Base-by-base conservation (phyloP, 192 early-diverging fungal species). In the Coemansia sp. region DNA sequence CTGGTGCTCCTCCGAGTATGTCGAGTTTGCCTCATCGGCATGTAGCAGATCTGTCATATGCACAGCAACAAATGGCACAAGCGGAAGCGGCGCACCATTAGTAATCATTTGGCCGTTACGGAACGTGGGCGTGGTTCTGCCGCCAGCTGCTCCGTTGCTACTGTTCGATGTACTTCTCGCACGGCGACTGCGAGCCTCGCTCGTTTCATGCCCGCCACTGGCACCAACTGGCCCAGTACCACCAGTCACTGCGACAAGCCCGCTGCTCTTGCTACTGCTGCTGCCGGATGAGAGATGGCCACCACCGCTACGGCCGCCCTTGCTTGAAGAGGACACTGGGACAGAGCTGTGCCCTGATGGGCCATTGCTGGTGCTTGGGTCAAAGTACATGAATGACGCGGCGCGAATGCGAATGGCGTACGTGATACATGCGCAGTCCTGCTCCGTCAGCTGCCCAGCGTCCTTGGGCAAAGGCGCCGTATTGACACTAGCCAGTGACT, bases 11-110 rank as follows among this genome's bases (percentile, higher is more conserved):
- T 83, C 81, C 15, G 72, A 68, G 50, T 83, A 83, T 12, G 82
- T 74, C 37, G 74, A 52, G 60, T 83, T 83, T 14, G 74, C 82
- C 60, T 83, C 74, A 53, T 83, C 82, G 2, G 77, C 74, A 29
- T 83, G 75, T 34, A 83, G 46, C 58, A 83, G 63, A 43, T 83
- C 82, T 0, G 82, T 83, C 74, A 83, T 72, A 18, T 83, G 82
- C 55, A 83, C 77, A 5, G 74, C 82, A 17, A 83, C 65, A 46
- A 83, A 83, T 2, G 82, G 82, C 17, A 83, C 64, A 18, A 83
- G 44, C 4, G 82, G 79, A 15, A 81, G 54, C 22, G 78, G 73
- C 10, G 56, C 60, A 18, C 71, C 71, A 38, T 74, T 70, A 19
- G 67, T 65, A 1, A 68, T 59, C 64, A 72, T 70, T n/a, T 63